Percentiles rank a stretch among this genome's conserved stretches.
These are phyloP conservation scores for Naematelia aurantialba DNA, from an alignment of 768 basidiomycete species.

Conservation along the genomic window DNA sequence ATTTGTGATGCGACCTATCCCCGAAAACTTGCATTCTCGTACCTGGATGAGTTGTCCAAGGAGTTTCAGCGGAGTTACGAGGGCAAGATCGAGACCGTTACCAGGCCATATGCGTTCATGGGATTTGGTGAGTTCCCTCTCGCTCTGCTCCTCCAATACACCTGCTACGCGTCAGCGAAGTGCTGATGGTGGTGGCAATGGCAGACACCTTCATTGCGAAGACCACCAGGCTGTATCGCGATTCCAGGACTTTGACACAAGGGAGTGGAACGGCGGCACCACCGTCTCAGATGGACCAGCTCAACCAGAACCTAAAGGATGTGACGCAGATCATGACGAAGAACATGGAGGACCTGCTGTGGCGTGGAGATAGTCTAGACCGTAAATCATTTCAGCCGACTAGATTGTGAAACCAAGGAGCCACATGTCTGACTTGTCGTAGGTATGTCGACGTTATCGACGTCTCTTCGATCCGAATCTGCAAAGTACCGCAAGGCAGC, in stretches of 20 bases:
- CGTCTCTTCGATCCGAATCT: conserved; percentile 88
- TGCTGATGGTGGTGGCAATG: background rate
- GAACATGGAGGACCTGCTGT: conserved; percentile 98
- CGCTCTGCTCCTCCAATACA: background rate
- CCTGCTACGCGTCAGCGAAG: background rate
- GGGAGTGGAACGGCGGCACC: conserved; percentile 46
- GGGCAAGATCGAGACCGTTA: conserved; percentile 80
- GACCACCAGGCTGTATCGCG: conserved; percentile 89
- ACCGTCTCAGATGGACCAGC: conserved; percentile 67
- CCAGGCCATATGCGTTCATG: conserved; percentile 98
- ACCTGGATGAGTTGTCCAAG: conserved; percentile 92
- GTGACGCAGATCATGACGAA: conserved; percentile 99
- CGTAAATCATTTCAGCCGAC: conserved; percentile 57
- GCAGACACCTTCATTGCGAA: conserved; percentile 98
- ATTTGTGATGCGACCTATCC: conserved; percentile 97
- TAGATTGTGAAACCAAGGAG: background rate
- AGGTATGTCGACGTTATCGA: conserved; percentile 98
- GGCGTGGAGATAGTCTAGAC: conserved; percentile 96
- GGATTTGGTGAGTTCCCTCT: conserved; percentile 75
- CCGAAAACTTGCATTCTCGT: conserved; percentile 93
- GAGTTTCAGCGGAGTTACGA: conserved; percentile 93
- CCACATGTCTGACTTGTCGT: background rate
- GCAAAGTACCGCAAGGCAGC: conserved; percentile 97
- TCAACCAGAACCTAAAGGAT: conserved; percentile 95
- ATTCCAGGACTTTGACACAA: conserved; percentile 66